Evolutionary conservation across 768 basidiomycete species (phyloP).

Genomic region (Hygrocybe punicea): DNA sequence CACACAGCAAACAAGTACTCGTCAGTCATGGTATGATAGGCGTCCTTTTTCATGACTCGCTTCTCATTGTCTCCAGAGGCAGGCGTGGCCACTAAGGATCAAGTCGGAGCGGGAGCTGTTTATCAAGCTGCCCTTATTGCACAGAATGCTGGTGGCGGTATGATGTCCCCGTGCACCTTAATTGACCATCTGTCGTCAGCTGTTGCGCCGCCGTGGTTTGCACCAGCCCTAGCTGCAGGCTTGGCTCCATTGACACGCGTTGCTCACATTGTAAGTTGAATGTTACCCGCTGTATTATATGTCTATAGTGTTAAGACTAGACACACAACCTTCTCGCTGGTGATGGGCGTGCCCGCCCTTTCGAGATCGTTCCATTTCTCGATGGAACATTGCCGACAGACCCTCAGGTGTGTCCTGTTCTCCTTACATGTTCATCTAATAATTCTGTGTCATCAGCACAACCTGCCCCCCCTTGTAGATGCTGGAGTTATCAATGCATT

Average conservation of each 20-base stretch:
- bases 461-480: slow-evolving; percentile 8
- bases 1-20: neutral
- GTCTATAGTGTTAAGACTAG: slow-evolving; percentile 4
- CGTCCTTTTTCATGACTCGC: neutral
- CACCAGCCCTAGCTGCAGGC: slow-evolving; percentile 1
- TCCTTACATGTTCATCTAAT: slow-evolving; percentile 8
- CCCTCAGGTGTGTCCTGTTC: slow-evolving; percentile 8
- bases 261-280: slow-evolving; percentile 4
- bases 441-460: slow-evolving; percentile 8
- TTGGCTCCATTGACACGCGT: slow-evolving; percentile 6
- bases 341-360: slow-evolving; percentile 6
- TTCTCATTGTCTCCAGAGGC: neutral
- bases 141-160: too few species aligned
- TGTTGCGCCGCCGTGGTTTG: slow-evolving; percentile 7
- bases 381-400: slow-evolving; percentile 10
- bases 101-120: too few species aligned
- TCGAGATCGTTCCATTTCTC: slow-evolving; percentile 10
- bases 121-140: too few species aligned
- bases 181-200: slow-evolving; percentile 10
- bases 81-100: too few species aligned
- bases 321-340: slow-evolving; percentile 7
- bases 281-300: slow-evolving; percentile 3
- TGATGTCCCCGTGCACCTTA: too few species aligned
- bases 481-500: slow-evolving; percentile 11
- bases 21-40: too few species aligned